These are phyloP conservation scores for Oryza meridionalis DNA, from an alignment of 176 grass and related monocot species.

Conservation along the genomic window DNA sequence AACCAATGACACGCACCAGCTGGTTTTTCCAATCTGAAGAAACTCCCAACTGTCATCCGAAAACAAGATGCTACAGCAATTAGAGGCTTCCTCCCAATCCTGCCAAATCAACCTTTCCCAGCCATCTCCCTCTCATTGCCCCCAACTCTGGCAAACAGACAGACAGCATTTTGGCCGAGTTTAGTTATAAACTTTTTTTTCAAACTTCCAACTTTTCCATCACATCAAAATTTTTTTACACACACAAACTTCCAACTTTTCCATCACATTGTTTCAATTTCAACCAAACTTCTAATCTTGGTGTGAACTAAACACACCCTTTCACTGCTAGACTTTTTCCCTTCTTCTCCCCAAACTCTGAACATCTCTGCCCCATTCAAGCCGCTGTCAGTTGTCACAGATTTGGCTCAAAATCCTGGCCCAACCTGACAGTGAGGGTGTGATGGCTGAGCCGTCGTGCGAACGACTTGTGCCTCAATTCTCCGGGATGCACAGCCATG, in stretches of 20 bases:
- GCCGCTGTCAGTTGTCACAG: slow-evolving; percentile 7
- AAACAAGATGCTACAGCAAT: not conserved
- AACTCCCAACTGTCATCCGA: not conserved
- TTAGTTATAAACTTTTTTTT: too few relatives aligned
- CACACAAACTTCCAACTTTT: too few relatives aligned
- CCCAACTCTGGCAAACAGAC: not conserved
- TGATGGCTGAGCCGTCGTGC: not conserved
- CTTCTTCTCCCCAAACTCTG: slow-evolving; percentile 3
- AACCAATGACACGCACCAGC: not conserved
- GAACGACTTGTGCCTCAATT: not conserved
- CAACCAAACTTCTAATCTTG: too few relatives aligned
- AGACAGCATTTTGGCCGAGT: not conserved
- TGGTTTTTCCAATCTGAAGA: slow-evolving; percentile 8
- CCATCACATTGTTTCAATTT: too few relatives aligned
- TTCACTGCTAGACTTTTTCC: not conserved
- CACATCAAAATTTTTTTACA: too few relatives aligned
- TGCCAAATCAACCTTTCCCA: not conserved
- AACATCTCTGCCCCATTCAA: slow-evolving; percentile 14
- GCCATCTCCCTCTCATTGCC: not conserved
- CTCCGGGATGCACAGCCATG: not conserved
- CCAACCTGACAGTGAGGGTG: not conserved
- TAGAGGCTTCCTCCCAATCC: not conserved
- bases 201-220: too few relatives aligned
- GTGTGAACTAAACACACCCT: too few relatives aligned
- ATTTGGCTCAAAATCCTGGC: slow-evolving; percentile 13